These are phyloP conservation scores for Tolypocladium ovalisporum DNA, from an alignment of 2,329 filamentous ascomycete species.

Conservation along the genomic window DNA sequence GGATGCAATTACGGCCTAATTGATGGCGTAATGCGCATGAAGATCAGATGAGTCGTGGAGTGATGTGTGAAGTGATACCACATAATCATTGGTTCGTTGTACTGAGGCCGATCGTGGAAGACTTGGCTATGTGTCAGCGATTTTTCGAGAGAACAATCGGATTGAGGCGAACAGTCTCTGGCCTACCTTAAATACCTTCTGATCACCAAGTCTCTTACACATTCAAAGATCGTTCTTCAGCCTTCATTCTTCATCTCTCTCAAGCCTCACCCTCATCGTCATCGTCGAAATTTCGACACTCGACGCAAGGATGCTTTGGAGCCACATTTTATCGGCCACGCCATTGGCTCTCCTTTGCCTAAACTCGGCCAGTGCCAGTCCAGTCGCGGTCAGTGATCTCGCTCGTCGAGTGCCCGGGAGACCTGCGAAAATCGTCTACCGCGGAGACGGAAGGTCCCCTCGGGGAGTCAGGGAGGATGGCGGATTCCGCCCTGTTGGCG, in stretches of 20 bases:
- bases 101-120: too few species aligned
- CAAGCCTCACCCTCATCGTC: neutral
- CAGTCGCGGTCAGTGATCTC: neutral
- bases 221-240: neutral
- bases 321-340: neutral
- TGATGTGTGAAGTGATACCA: neutral
- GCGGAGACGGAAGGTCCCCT: neutral
- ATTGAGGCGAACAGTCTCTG: neutral
- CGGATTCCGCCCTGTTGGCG: neutral
- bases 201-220: neutral
- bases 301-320: neutral
- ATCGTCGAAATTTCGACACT: neutral
- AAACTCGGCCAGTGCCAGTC: neutral
- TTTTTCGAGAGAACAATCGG: too few species aligned
- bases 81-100: too few species aligned
- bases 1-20: neutral
- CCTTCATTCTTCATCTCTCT: neutral
- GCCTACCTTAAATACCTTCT: neutral
- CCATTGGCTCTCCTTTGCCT: neutral
- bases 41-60: neutral
- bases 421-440: neutral
- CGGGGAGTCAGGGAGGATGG: neutral
- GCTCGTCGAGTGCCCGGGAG: neutral
- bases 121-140: neutral
- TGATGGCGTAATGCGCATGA: neutral